Evolutionary conservation across 139 green algal species (phyloP), one percentile per base, ranked within the genome.

Genomic region (Nannochloris sp.): DNA sequence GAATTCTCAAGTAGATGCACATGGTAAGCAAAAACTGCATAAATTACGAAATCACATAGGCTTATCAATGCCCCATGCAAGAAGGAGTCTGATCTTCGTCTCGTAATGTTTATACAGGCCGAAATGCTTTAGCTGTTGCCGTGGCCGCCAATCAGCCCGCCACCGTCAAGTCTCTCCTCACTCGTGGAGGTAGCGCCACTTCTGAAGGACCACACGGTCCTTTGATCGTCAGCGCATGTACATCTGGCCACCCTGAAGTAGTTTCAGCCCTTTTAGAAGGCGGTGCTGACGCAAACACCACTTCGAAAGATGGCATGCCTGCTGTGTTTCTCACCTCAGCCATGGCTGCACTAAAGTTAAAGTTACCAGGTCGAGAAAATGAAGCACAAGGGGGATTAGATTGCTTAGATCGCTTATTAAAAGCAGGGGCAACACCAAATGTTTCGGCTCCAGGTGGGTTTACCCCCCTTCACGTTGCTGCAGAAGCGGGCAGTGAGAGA

Each of bases 381-480:
- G 48, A 12, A 36, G 48, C 48, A 12, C 10, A 59, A 9, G 12
- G 9, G 27, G 48, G 9, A 19, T 19, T 36, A 39, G 30, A 36
- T 9, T 59, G 48, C 12, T 9, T 59, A 9, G 12, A 59, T 19
- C 9, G 8, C 9, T 36, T 59, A 12, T 9, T 59, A 36, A 9
- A 12, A 19, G 48, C 48, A 34, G 48, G 48, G 9, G 48, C 48
- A 34, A 12, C 9, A 19, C 9, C 12, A 24, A 55, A 65, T 34
- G 19, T 55, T 6, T 0, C 14, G 24, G 59, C n/a, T 9, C 59
- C 59, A 30, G 59, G 59, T 36, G 59, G 59, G 13, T 65, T 65
- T 36, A 65, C 59, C 35, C 32, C 59, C 27, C 59, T 65, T n/a
- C 59, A 65, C 13, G 33, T 65, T 36, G 59, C 59, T 3, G 59